Evolutionary conservation across 106 monocot species (phyloP), one percentile per base, ranked within the genome.

Genomic region (Dendrobium catenatum): DNA sequence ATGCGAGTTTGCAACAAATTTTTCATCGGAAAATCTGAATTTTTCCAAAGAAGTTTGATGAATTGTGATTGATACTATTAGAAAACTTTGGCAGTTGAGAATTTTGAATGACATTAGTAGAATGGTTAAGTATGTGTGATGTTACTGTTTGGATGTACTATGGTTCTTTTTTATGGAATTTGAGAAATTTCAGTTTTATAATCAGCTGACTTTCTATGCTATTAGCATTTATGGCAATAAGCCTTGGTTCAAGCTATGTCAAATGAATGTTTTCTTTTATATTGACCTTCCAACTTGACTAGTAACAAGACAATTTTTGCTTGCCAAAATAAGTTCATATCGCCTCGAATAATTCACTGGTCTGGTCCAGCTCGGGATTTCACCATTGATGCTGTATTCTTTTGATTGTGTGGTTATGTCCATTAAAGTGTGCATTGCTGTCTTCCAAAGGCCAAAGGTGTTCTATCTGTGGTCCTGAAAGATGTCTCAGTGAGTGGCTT

Each of bases 401-500:
- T 66, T 66, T 66, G 64, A 10, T 26, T 66, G 64, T 58, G 58
- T 66, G 26, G 64, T 66, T 66, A 26, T 66, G 64, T 6, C 64
- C 26, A 9, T 51, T 3, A 51, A 13, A 13, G 51, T 51, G 26
- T 66, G 24, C 64, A 26, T 66, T 66, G 22, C 26, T 66, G 6
- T 66, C 64, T 22, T 66, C 64, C 64, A 24, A 66, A 51, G 13
- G 51, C 51, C 51, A 51, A 51, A 51, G 51, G 64, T 66, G 64
- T 26, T 66, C 24, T 66, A 58, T 58, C 58, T 66, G 64, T 66
- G 64, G 64, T 66, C 64, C 64, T 66, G 64, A 66, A 26, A 66
- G 51, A 51, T 51, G 51, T 51, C 10, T 51, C 13, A 15, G 16
- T 51, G 10, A 51, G 51, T 51, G 51, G 51, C 51, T 51, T 51